Evolutionary conservation across 2,329 filamentous ascomycete species (phyloP).

Genomic region (Colletotrichum sansevieriae): DNA sequence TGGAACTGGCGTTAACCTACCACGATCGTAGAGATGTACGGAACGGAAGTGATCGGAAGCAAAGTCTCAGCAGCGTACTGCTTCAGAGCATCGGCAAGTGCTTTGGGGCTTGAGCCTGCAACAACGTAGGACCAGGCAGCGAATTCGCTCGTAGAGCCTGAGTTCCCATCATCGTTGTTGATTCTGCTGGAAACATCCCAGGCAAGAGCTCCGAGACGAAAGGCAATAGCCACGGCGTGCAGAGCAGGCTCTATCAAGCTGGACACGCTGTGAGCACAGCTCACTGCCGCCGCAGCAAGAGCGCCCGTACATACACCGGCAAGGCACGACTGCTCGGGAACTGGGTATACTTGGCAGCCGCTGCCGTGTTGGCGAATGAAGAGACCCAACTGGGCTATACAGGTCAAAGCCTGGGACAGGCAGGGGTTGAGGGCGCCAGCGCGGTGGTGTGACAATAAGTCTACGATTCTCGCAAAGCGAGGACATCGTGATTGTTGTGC

Average conservation of each 20-base stretch:
- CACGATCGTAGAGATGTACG: conserved; percentile 20
- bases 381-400: conserved; percentile 26
- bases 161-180: background rate
- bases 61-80: conserved; percentile 12
- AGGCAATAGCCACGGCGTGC: conserved; percentile 4
- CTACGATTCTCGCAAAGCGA: background rate
- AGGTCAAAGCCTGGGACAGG: conserved; percentile 14
- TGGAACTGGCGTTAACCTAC: background rate
- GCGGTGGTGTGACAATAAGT: conserved; percentile 10
- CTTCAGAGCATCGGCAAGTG: background rate
- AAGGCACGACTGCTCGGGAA: background rate
- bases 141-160: background rate
- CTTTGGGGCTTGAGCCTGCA: background rate
- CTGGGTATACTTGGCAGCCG: conserved; percentile 17
- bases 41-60: background rate
- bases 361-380: conserved; percentile 29
- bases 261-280: conserved; percentile 16
- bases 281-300: conserved; percentile 22
- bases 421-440: conserved; percentile 13
- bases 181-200: background rate
- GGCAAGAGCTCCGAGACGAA: conserved; percentile 4
- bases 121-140: conserved; percentile 17
- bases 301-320: conserved; percentile 18
- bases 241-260: background rate
- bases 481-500: conserved; percentile 16